A percentile compares a stretch with the other conserved stretches of the same genome.
phyloP scores from a whole-genome alignment of 148 eudicot species.

The Silene uniflora region DNA sequence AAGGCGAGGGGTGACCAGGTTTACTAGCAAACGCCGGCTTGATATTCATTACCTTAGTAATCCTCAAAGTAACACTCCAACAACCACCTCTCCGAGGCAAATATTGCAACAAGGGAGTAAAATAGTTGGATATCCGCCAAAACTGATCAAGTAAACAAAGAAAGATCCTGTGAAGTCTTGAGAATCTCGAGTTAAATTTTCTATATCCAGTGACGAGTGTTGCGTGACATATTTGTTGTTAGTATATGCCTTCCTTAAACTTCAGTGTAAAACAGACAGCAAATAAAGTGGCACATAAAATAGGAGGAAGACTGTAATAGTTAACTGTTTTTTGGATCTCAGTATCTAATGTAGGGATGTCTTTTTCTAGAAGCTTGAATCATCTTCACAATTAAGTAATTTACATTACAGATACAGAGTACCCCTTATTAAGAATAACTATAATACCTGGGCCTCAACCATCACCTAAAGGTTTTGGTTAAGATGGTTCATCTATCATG shows the following conservation, averaged over 20 bases:
- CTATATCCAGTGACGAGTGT: background rate
- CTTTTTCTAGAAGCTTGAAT: background rate
- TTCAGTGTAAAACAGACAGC: background rate
- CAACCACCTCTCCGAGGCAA: background rate
- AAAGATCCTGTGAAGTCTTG: background rate
- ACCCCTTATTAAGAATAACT: too few relatives aligned
- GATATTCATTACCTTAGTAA: background rate
- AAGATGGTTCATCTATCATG: too few relatives aligned
- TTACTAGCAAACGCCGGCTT: background rate
- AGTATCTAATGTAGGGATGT: too few relatives aligned
- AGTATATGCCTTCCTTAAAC: background rate
- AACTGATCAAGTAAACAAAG: background rate
- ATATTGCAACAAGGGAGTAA: slow-evolving; percentile 2
- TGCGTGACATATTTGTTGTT: background rate
- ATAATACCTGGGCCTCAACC: too few relatives aligned
- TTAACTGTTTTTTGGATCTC: background rate
- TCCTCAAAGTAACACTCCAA: background rate
- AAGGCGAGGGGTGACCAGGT: background rate
- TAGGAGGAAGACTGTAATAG: background rate
- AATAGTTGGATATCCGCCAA: background rate
- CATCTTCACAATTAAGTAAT: background rate
- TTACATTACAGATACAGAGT: too few relatives aligned
- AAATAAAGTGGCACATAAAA: slow-evolving; percentile 3
- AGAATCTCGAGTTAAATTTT: background rate
- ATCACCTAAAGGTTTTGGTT: too few relatives aligned